Conservation (phyloP, 2,329 filamentous ascomycete species). For the Rhytidhysteron rufulum region DNA sequence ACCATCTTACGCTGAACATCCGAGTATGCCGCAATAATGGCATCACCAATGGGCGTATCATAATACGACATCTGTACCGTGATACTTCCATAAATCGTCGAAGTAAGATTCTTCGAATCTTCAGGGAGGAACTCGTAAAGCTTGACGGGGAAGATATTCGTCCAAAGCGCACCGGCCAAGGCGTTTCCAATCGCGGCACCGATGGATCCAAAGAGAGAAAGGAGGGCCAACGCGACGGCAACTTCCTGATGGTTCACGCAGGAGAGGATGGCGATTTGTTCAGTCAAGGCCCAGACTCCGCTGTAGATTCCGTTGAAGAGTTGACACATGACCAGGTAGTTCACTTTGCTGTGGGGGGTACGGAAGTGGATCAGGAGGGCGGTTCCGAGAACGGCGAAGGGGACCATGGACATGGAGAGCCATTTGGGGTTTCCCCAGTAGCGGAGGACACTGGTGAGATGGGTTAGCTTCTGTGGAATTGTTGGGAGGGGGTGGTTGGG, state of each 20-base stretch:
- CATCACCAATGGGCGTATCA: conserved; percentile 45
- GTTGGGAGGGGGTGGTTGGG: too few relatives aligned
- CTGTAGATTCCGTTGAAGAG: conserved; percentile 10
- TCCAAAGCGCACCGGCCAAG: conserved; percentile 61
- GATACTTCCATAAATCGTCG: conserved; percentile 48
- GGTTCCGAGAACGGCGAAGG: conserved; percentile 7
- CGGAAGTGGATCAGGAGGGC: conserved; percentile 18
- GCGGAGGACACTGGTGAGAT: conserved; percentile 5
- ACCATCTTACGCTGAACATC: conserved; percentile 38
- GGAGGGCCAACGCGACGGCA: conserved; percentile 13
- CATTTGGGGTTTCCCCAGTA: conserved; percentile 4
- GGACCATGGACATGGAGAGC: conserved; percentile 5
- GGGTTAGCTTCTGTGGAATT: too few relatives aligned
- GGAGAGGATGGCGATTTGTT: background rate
- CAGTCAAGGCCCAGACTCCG: conserved; percentile 8
- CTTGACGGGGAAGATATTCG: conserved; percentile 50
- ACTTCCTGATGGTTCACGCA: background rate
- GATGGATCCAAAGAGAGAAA: conserved; percentile 56
- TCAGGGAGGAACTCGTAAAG: conserved; percentile 45
- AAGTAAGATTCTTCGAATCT: conserved; percentile 26
- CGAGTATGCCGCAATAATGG: conserved; percentile 25
- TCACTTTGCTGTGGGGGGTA: conserved; percentile 9
- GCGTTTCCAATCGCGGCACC: conserved; percentile 41
- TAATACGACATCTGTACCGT: conserved; percentile 52
- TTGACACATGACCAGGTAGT: conserved; percentile 18